Base-by-base conservation (phyloP, 2,329 filamentous ascomycete genomes). In the Trichophyton mentagrophytes region DNA sequence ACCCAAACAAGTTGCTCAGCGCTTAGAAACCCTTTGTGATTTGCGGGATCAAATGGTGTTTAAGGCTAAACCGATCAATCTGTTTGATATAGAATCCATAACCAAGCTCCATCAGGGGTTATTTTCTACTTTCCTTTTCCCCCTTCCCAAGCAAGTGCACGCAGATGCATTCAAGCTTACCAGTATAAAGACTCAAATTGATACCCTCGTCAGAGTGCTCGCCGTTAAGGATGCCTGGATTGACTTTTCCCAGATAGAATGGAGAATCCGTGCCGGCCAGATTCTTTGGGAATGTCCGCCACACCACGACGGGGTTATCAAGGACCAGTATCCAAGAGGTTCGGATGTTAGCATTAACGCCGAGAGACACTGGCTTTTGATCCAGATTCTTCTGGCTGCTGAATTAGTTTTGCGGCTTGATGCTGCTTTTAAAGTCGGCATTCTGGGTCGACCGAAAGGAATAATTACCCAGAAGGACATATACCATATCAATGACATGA, bases 391-490 rank as follows among this genome's bases (percentile, higher is more conserved):
- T 8, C 70, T 84, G 7, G 74, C 81, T 1, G 79, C 78, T 6
- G 81, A 84, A 66, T 70, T 84, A 3, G 70, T 82, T 8, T 67
- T 83, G 22, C 78, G 81, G 6, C 69, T 83, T 2, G 79, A 82
- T 65, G 79, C 79, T 1, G 72, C 74, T 13, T 68, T 76, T 17
- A 71, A 73, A 20, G 62, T 73, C 8, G 74, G 69, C 11, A 71
- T 80, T 33, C 67, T 78, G 27, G 69, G 72, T 20, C 68, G 71
- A 46, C 69, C 73, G 0, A 69, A 71, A 6, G 70, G 73, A n/a
- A 67, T 77, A 25, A 68, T 81, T 47, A 76, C 73, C 1, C 66
- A 69, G 1, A 68, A 74, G 25, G 77, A 81, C 57, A 70, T 79
- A 13, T 68, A 73, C 20, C 71, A 74, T 5, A 78, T 81, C 59